Evolutionary conservation across 2,329 filamentous ascomycete genomes (phyloP).

Genomic region (Pseudopyricularia javanii): DNA sequence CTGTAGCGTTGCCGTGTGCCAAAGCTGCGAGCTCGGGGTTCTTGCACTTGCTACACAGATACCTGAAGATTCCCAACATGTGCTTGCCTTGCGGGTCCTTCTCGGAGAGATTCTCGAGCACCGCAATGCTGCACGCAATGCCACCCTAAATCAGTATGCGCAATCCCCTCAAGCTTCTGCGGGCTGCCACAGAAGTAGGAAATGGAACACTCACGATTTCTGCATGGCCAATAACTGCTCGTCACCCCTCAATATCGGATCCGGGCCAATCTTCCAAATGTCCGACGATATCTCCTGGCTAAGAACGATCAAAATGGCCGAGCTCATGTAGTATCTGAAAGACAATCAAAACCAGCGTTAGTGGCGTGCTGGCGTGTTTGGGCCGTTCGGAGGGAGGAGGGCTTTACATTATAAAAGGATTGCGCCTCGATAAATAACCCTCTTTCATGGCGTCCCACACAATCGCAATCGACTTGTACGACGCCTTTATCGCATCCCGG

Average conservation of each 20-base stretch:
- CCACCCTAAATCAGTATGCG: no score
- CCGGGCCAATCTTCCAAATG: not conserved
- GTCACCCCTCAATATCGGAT: slow-evolving; percentile 1
- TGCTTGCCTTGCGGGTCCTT: not conserved
- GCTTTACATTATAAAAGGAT: slow-evolving; percentile 44
- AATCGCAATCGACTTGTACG: slow-evolving; percentile 35
- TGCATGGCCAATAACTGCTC: not conserved
- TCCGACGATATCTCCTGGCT: slow-evolving; percentile 30
- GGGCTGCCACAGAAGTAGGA: not conserved
- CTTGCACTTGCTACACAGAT: slow-evolving; percentile 3
- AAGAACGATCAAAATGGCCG: slow-evolving; percentile 38
- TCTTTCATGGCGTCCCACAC: slow-evolving; percentile 30
- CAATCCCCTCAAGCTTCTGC: no score
- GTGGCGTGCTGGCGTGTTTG: not conserved
- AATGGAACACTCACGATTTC: not conserved
- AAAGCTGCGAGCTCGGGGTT: not conserved
- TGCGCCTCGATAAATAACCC: slow-evolving; percentile 33
- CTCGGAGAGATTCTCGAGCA: not conserved
- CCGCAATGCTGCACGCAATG: not conserved
- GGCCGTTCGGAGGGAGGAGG: not conserved
- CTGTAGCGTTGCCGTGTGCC: not conserved
- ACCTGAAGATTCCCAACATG: not conserved
- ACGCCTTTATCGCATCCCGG: slow-evolving; percentile 23
- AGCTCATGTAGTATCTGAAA: slow-evolving; percentile 41
- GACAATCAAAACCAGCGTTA: not conserved